These are phyloP conservation scores for Yarrowia galli DNA, from an alignment of 1,139 yeast species.

Conservation along the genomic window DNA sequence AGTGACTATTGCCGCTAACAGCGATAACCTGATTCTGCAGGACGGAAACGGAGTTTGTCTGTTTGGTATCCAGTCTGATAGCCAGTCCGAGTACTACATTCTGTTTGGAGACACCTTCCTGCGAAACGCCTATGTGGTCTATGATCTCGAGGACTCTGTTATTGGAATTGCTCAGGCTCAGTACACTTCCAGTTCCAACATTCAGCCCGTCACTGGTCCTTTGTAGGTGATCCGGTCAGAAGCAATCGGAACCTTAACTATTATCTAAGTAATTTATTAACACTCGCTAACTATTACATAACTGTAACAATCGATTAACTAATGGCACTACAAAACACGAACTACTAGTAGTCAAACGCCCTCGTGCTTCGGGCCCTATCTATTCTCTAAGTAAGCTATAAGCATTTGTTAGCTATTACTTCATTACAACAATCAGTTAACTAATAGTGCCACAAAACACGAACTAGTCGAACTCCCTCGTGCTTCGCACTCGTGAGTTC, in stretches of 20 bases:
- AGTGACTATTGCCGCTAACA: background rate
- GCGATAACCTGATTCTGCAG: background rate
- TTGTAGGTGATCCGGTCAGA: background rate
- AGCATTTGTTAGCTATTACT: too few relatives aligned
- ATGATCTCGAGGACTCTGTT: constrained; percentile 55
- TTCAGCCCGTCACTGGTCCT: background rate
- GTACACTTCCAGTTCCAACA: background rate
- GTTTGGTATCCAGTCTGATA: constrained; percentile 41
- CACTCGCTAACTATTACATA: too few relatives aligned
- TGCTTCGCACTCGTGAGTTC: background rate
- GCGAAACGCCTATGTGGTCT: constrained; percentile 62
- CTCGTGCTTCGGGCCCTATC: too few relatives aligned
- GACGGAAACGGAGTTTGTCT: background rate
- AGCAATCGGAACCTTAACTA: too few relatives aligned
- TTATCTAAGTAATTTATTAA: too few relatives aligned
- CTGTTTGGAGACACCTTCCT: constrained; percentile 61
- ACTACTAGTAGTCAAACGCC: too few relatives aligned
- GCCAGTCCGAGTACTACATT: constrained; percentile 51
- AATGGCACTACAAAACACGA: too few relatives aligned
- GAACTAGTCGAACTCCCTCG: too few relatives aligned
- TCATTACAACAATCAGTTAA: too few relatives aligned
- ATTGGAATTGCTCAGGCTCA: constrained; percentile 17
- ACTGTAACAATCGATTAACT: too few relatives aligned
- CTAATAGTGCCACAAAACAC: too few relatives aligned
- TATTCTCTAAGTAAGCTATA: too few relatives aligned